Evolutionary conservation across 768 basidiomycete genomes (phyloP).

Genomic region (Amanita rimosa): DNA sequence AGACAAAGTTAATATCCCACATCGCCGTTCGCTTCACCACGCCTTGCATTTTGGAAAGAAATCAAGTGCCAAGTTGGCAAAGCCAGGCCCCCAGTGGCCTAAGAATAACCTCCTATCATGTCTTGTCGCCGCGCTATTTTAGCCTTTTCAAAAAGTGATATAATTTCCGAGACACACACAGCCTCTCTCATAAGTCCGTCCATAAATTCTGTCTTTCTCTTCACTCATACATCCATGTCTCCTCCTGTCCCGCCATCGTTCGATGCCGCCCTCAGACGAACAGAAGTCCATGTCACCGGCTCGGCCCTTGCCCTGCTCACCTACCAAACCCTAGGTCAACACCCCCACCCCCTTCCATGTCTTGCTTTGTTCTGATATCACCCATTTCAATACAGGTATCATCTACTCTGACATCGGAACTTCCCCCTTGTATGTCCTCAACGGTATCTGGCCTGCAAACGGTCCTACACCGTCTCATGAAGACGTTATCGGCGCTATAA

Average conservation of each 20-base stretch:
- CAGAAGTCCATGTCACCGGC: conserved; percentile 19
- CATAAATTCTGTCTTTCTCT: not conserved
- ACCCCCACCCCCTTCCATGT: no score
- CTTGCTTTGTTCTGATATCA: no score
- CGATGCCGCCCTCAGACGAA: conserved; percentile 20
- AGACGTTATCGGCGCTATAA: conserved; percentile 52
- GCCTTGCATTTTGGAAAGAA: no score
- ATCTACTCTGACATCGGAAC: conserved; percentile 45
- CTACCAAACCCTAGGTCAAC: conserved; percentile 25
- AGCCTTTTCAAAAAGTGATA: not conserved
- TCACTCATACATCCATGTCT: conserved; percentile 9
- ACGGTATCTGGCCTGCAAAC: conserved; percentile 46
- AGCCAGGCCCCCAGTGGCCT: no score
- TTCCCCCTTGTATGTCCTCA: conserved; percentile 52
- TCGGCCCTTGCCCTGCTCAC: conserved; percentile 19
- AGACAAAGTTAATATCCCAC: no score
- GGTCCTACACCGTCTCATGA: conserved; percentile 40
- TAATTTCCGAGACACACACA: not conserved
- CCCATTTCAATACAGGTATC: conserved; percentile 24
- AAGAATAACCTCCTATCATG: not conserved
- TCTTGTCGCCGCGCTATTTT: not conserved
- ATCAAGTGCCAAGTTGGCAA: no score
- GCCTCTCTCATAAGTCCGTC: not conserved
- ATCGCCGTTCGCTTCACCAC: no score
- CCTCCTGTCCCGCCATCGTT: conserved; percentile 11